Evolutionary conservation across 2,329 filamentous ascomycete species (phyloP), one percentile per base, ranked within the genome.

Genomic region (Hypoxylon sp.): DNA sequence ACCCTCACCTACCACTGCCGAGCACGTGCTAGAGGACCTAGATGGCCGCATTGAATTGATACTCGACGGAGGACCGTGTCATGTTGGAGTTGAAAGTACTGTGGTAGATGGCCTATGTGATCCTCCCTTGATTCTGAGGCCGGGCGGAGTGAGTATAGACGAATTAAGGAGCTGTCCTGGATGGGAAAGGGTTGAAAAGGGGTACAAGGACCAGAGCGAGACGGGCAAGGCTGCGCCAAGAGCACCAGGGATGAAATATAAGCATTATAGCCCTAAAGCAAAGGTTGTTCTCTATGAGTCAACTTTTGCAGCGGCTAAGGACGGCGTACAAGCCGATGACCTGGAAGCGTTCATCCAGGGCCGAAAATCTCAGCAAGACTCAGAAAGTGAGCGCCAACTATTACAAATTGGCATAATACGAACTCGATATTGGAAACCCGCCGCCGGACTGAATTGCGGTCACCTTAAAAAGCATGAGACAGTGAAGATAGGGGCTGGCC

Each of bases 241-340:
- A 61, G 96, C 96, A 0, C 96, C 96, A 0, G 96, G 96, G 0
- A 99, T 99, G 96, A 99, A 99, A 80, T 99, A 99, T 78, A 93
- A 96, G 76, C 96, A 99, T 77, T 99, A 99, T 75, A 97, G 94
- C 45, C 96, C 96, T 0, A 92, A 90, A 77, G 96, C 96, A 0
- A 88, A 85, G 47, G 94, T 99, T 1, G 82, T 97, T 12, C 83
- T 98, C 1, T 97, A 94, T 75, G 93, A 97, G 76, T 80, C 86
- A 25, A 78, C 74, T 37, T 81, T 75, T 77, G 67, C 65, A 11
- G 71, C 66, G 9, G 78, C 79, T 21, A 69, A 71, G 45, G 74
- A 74, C 8, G 81, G 81, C 6, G 74, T 84, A 34, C 68, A 75
- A 11, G 16, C 66, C 5, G 74, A 74, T 27, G 82, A 84, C 43